Evolutionary conservation across 306 rosid species (phyloP).

Genomic region (Crotalaria pallida): DNA sequence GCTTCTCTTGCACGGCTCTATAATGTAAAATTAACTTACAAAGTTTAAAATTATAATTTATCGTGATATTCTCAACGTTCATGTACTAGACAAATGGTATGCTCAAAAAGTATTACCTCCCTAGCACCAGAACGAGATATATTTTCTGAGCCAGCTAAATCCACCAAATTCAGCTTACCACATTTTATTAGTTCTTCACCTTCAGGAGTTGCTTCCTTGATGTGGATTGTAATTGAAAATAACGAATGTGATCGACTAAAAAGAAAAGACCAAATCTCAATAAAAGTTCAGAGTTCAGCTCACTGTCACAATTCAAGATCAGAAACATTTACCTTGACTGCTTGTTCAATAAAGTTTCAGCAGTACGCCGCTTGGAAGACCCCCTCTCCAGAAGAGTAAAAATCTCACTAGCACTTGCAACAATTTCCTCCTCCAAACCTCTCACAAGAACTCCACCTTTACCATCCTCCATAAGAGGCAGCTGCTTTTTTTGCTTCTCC

Average conservation of each 20-base stretch:
- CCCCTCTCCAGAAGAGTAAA: slow-evolving; percentile 86
- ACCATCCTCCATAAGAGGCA: slow-evolving; percentile 97
- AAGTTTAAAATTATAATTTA: neutral
- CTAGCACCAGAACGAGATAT: slow-evolving; percentile 99
- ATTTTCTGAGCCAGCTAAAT: slow-evolving; percentile 95
- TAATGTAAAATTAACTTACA: no score
- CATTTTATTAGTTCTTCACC: slow-evolving; percentile 97
- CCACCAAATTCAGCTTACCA: slow-evolving; percentile 93
- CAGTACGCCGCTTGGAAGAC: slow-evolving; percentile 91
- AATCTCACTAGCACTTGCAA: slow-evolving; percentile 84
- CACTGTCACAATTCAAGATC: neutral
- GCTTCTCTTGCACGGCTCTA: slow-evolving; percentile 96
- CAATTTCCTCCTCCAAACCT: slow-evolving; percentile 92
- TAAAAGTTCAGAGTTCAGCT: neutral
- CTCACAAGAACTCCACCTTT: slow-evolving; percentile 96
- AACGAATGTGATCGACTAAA: slow-evolving; percentile 97
- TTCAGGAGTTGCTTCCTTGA: slow-evolving; percentile 94
- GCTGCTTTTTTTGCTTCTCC: slow-evolving; percentile 85
- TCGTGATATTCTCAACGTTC: neutral
- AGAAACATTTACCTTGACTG: slow-evolving; percentile 69
- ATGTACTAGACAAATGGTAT: slow-evolving; percentile 9
- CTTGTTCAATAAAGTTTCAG: slow-evolving; percentile 89
- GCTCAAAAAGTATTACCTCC: slow-evolving; percentile 57
- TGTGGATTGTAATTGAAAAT: slow-evolving; percentile 93
- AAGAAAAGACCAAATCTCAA: slow-evolving; percentile 1